Evolutionary conservation across 805 yeast species (phyloP).

Genomic region (Hanseniaspora singularis): DNA sequence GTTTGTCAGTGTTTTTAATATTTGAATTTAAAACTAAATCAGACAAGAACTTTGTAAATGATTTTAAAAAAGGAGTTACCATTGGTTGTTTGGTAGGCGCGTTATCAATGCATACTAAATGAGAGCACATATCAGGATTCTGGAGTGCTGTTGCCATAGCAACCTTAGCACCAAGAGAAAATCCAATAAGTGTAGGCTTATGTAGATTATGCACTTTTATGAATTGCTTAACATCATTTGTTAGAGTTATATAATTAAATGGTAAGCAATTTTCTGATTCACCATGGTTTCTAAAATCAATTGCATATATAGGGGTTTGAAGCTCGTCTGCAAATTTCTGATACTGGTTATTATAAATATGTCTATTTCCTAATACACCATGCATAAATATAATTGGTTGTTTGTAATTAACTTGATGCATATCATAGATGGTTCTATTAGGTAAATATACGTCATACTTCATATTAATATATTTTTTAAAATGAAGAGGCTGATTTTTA

Average conservation of each 20-base stretch:
- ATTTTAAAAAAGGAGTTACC: constrained; percentile 20
- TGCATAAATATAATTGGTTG: constrained; percentile 35
- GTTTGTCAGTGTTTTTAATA: background rate
- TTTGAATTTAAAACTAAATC: constrained; percentile 17
- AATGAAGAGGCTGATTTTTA: constrained; percentile 16
- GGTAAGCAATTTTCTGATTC: constrained; percentile 35
- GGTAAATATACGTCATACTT: constrained; percentile 25
- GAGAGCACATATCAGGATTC: constrained; percentile 29
- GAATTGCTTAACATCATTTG: constrained; percentile 33
- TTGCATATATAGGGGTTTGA: constrained; percentile 30
- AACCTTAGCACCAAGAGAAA: constrained; percentile 52
- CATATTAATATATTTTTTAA: constrained; percentile 20
- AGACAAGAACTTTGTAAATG: background rate
- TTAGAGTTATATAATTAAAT: constrained; percentile 34
- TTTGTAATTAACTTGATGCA: constrained; percentile 18
- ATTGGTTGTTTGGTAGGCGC: constrained; percentile 20
- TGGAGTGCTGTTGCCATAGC: constrained; percentile 37
- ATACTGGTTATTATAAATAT: constrained; percentile 34
- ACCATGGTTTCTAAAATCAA: constrained; percentile 51
- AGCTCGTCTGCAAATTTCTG: constrained; percentile 28
- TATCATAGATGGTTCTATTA: constrained; percentile 18
- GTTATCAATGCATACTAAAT: constrained; percentile 29
- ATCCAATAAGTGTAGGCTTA: constrained; percentile 36
- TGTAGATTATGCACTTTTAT: constrained; percentile 17
- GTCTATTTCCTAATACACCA: constrained; percentile 34